A percentile compares a stretch with the other conserved stretches of the same genome.
Evolutionary conservation across 805 yeast genomes (phyloP).

Genomic region (Kazachstania martiniae): DNA sequence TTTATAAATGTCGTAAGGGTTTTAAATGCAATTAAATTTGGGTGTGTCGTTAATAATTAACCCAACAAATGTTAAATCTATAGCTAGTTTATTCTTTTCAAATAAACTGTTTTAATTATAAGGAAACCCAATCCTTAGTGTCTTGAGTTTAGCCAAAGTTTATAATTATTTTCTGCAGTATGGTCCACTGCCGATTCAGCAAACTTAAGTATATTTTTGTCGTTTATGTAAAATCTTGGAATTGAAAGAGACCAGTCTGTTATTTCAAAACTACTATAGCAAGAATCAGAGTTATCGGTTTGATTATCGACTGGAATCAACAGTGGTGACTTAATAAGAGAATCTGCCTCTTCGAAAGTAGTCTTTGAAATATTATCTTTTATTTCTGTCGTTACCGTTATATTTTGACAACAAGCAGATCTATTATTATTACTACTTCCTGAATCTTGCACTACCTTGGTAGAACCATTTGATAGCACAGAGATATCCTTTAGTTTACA

Average conservation of each 20-base stretch:
- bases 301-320: slow-evolving; percentile 9
- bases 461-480: neutral
- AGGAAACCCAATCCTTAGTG: too few species aligned
- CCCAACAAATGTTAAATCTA: too few species aligned
- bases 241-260: too few species aligned
- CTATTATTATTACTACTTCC: neutral
- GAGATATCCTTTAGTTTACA: slow-evolving; percentile 13
- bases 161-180: slow-evolving; percentile 24
- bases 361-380: slow-evolving; percentile 2
- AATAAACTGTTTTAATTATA: too few species aligned
- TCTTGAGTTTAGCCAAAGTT: too few species aligned
- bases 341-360: slow-evolving; percentile 9
- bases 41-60: too few species aligned
- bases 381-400: slow-evolving; percentile 2
- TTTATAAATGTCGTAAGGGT: too few species aligned
- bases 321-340: slow-evolving; percentile 16
- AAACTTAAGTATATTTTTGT: neutral
- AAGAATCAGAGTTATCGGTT: neutral
- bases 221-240: neutral
- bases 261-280: too few species aligned
- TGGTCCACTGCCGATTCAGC: slow-evolving; percentile 12
- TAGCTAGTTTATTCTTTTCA: too few species aligned
- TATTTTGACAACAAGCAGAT: neutral
- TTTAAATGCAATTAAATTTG: too few species aligned
- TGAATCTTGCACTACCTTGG: neutral